Evolutionary conservation across 331 rosid species (phyloP).

Genomic region (Pyrus hybrid): DNA sequence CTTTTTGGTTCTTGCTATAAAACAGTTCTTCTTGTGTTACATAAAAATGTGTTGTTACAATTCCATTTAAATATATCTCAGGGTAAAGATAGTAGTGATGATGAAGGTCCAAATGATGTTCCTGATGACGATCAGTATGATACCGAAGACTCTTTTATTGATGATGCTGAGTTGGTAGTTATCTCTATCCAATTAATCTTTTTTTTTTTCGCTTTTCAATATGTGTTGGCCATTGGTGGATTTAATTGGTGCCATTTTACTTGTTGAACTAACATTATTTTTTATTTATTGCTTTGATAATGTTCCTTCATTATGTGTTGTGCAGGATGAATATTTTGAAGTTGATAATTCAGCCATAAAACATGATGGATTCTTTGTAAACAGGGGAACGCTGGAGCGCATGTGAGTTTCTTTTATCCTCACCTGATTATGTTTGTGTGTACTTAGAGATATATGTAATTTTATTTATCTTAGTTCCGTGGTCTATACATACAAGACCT

Average conservation of each 20-base stretch:
- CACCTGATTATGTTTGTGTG: not conserved
- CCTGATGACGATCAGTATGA: conserved; percentile 99
- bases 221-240: conserved; percentile 11
- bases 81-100: conserved; percentile 98
- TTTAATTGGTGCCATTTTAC: conserved; percentile 8
- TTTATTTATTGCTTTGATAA: conserved; percentile 8
- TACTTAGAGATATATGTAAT: not conserved
- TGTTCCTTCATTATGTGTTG: conserved; percentile 8
- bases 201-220: not conserved
- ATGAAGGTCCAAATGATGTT: conserved; percentile 64
- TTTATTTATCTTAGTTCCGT: conserved; percentile 1
- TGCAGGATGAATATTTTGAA: conserved; percentile 98
- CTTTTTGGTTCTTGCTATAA: not conserved
- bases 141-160: conserved; percentile 97
- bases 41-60: not conserved
- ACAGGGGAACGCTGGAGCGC: conserved; percentile 88
- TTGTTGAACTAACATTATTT: not conserved
- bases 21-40: not conserved
- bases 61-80: conserved; percentile 25
- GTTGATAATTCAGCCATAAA: conserved; percentile 89
- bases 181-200: conserved; percentile 8
- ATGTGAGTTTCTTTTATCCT: conserved; percentile 49
- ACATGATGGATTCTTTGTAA: conserved; percentile 95
- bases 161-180: conserved; percentile 95
- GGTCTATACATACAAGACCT: not conserved